Evolutionary conservation across 208 protist genomes (phyloP), one percentile per base, ranked within the genome.

Genomic region (Blastocrithidia nonstop): DNA sequence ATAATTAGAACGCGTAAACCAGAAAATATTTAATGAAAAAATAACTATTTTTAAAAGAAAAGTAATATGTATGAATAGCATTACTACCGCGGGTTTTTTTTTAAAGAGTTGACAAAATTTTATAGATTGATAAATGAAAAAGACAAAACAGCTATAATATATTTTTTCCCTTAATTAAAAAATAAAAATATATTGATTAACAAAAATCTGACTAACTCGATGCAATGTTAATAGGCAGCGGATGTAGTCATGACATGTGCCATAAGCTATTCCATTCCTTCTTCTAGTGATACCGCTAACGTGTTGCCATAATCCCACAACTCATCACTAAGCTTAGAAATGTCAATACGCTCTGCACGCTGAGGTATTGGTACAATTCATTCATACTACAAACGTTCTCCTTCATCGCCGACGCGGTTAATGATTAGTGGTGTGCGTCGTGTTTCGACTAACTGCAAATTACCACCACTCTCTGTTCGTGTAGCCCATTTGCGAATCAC

Each of bases 401-500:
- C 84, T 38, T 93, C 79, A 25, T 89, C 80, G 0, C 84, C 79
- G 3, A 63, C 64, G 6, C 66, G 65, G 26, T 76, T 78, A 57
- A 89, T 88, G 45, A 93, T 88, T n/a, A 93, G 68, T 32, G 84
- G 84, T 9, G 84, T 93, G 33, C 84, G 84, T 8, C 71, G 71
- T 9, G 84, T 93, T 48, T 93, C 79, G 11, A 93, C 79, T 9
- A 93, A 69, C 53, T 71, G 66, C 45, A 82, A 60, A 28, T 63
- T 80, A 8, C 72, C 73, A 0, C 74, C 73, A 1, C 53, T 53
- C 21, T 40, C 44, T 4, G 67, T 76, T 8, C 57, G 54, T 56
- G 63, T 76, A 17, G 58, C 53, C 84, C 84, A 93, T 43, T 78
- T 77, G 27, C 79, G 79, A 16, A 86, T 84, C 1, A 73, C 58